Evolutionary conservation across 441 rosid genomes (phyloP).

Genomic region (Pelargonium myrrhifolium): DNA sequence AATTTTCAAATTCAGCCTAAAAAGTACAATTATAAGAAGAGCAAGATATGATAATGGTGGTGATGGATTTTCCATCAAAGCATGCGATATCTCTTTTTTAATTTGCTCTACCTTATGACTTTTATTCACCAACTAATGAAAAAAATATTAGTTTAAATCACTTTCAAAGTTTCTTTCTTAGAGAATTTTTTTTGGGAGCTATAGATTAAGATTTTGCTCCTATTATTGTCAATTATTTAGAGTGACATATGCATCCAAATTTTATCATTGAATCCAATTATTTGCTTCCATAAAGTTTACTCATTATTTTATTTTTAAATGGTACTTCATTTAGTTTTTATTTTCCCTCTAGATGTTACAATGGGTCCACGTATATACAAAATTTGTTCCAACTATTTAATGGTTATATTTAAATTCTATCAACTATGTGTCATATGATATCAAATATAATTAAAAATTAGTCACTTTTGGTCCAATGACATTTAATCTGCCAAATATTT

Average conservation of each 20-base stretch:
- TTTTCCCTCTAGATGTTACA: background rate
- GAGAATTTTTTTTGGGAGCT: background rate
- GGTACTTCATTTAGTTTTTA: background rate
- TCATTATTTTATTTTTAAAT: background rate
- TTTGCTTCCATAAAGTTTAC: slow-evolving; percentile 16
- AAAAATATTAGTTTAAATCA: slow-evolving; percentile 16
- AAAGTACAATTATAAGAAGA: slow-evolving; percentile 9
- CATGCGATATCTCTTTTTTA: slow-evolving; percentile 38
- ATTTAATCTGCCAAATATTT: too few species aligned
- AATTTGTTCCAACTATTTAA: background rate
- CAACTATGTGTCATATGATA: too few species aligned
- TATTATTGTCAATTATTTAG: slow-evolving; percentile 31
- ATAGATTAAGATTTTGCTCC: slow-evolving; percentile 2
- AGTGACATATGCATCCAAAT: slow-evolving; percentile 28
- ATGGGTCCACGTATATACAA: background rate
- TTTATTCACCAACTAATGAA: slow-evolving; percentile 20
- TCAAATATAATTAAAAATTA: too few species aligned
- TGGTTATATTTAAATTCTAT: too few species aligned
- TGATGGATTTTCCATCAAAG: slow-evolving; percentile 35
- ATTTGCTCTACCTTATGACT: slow-evolving; percentile 17
- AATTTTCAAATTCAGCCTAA: background rate
- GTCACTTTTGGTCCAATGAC: too few species aligned
- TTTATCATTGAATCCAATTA: slow-evolving; percentile 28
- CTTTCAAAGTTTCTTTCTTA: slow-evolving; percentile 5
- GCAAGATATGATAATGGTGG: slow-evolving; percentile 23